Base-by-base conservation (phyloP, 768 basidiomycete species). In the Lactarius sp. region DNA sequence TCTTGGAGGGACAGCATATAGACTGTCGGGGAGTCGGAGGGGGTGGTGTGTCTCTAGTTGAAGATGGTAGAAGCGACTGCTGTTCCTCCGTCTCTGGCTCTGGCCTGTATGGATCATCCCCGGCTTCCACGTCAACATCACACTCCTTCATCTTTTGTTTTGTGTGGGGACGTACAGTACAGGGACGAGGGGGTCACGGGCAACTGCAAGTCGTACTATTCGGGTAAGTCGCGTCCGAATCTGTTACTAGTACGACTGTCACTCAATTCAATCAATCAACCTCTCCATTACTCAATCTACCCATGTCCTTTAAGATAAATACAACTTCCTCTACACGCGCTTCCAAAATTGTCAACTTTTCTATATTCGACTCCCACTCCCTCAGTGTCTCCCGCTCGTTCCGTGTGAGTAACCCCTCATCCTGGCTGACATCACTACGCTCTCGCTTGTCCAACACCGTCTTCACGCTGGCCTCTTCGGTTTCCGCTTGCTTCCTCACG, bases 251-350 rank as follows among this genome's bases (percentile, higher is more conserved):
- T n/a, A n/a, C n/a, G n/a, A 27, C 27, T 27, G 27, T 27, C 27
- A 27, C 27, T 27, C 10, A 10, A 52, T 52, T 31, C 51, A 52
- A 16, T 27, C 13, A 44, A 34, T 42, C 56, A 12, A 57, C 34
- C 47, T 62, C 57, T 44, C 12, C 6, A 60, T 56, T 56, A 27
- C 54, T 55, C 14, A 53, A 51, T 39, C 27, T 52, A 34, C 60
- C 65, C 27, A 97, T 79, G 74, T 98, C 94, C 72, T 88, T 85
- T 56, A 98, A 74, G 62, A 98, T 85, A 73, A 98, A 97, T 42
- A 97, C 85, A 59, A 87, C 85, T 73, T 93, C 85, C 69, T 98
- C 94, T 18, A 92, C 86, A 36, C 95, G 83, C 81, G 82, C 83
- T 78, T 94, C 90, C 47, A 97, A 78, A 52, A 92, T 82, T 7